phyloP scores from a whole-genome alignment of 208 protist species.

The Trypanosoma congolense region DNA sequence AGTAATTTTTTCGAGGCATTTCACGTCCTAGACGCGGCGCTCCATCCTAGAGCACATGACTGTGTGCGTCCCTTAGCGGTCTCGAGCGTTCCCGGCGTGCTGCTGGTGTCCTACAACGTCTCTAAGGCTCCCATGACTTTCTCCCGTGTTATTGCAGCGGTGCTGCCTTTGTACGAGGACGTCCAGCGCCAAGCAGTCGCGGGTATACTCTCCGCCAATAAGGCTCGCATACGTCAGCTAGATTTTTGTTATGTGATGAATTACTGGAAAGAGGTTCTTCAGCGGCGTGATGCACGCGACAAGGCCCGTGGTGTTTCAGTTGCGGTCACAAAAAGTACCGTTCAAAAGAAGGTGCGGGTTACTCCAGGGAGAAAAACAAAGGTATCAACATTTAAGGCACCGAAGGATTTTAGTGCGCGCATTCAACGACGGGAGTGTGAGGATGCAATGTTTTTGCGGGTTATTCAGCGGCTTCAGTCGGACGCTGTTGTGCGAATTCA shows the following conservation, averaged over 20 bases:
- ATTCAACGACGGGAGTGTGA: conserved; percentile 45
- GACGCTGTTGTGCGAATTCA: conserved; percentile 67
- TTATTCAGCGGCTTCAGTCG: conserved; percentile 36
- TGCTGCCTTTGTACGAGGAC: conserved; percentile 59
- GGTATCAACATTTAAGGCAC: no score
- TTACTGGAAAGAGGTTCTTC: conserved; percentile 69
- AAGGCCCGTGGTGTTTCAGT: conserved; percentile 6
- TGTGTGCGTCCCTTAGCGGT: not conserved
- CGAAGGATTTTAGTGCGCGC: no score
- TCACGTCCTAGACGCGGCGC: conserved; percentile 34
- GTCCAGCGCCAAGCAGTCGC: conserved; percentile 34
- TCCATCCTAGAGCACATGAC: conserved; percentile 24
- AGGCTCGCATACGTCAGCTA: conserved; percentile 25
- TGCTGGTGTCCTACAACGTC: conserved; percentile 60
- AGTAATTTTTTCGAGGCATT: conserved; percentile 48
- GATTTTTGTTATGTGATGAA: conserved; percentile 32
- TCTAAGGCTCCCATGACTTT: conserved; percentile 41
- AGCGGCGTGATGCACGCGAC: conserved; percentile 35
- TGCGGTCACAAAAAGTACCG: not conserved
- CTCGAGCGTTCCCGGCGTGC: conserved; percentile 30
- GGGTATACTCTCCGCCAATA: conserved; percentile 24
- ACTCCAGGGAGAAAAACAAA: not conserved
- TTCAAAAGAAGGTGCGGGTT: no score
- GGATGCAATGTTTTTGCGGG: conserved; percentile 61
- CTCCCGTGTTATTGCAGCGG: conserved; percentile 56